These are phyloP conservation scores for Ophiostoma pallidulum DNA, from an alignment of 2,329 filamentous ascomycete genomes.

Conservation along the genomic window DNA sequence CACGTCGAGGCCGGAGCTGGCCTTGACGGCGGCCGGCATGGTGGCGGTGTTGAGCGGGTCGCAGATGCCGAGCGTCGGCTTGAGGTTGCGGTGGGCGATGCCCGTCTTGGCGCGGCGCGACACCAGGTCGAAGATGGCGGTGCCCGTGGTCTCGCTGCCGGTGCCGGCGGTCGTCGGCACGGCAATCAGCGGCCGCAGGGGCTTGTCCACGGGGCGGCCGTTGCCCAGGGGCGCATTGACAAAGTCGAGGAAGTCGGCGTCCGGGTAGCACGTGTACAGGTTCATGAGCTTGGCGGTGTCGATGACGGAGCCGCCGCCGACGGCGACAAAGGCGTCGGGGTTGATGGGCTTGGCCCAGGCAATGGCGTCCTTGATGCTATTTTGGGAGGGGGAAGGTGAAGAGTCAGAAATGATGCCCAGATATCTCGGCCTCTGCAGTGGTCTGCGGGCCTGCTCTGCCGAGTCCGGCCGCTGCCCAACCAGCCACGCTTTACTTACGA, in stretches of 20 bases:
- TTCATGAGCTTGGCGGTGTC: slow-evolving; percentile 99
- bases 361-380: slow-evolving; percentile 79
- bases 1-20: slow-evolving; percentile 85
- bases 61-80: slow-evolving; percentile 85
- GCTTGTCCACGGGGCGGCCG: slow-evolving; percentile 62
- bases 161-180: slow-evolving; percentile 81
- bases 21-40: slow-evolving; percentile 91
- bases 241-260: slow-evolving; percentile 93
- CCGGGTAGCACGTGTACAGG: slow-evolving; percentile 80
- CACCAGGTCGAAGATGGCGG: slow-evolving; percentile 93
- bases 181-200: slow-evolving; percentile 67
- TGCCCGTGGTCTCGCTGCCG: slow-evolving; percentile 90
- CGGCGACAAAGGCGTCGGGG: slow-evolving; percentile 85
- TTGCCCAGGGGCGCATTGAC: slow-evolving; percentile 91
- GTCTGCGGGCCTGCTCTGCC: too few relatives aligned
- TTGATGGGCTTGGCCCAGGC: slow-evolving; percentile 69
- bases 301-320: slow-evolving; percentile 88
- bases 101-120: slow-evolving; percentile 88
- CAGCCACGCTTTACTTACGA: too few relatives aligned
- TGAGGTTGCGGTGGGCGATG: slow-evolving; percentile 88
- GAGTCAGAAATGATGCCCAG: too few relatives aligned
- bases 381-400: neutral
- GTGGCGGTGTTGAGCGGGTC: slow-evolving; percentile 84
- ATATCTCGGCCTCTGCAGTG: too few relatives aligned
- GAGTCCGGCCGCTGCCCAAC: too few relatives aligned